Base-by-base conservation (phyloP, 768 basidiomycete genomes). In the Calocybe cyanea region DNA sequence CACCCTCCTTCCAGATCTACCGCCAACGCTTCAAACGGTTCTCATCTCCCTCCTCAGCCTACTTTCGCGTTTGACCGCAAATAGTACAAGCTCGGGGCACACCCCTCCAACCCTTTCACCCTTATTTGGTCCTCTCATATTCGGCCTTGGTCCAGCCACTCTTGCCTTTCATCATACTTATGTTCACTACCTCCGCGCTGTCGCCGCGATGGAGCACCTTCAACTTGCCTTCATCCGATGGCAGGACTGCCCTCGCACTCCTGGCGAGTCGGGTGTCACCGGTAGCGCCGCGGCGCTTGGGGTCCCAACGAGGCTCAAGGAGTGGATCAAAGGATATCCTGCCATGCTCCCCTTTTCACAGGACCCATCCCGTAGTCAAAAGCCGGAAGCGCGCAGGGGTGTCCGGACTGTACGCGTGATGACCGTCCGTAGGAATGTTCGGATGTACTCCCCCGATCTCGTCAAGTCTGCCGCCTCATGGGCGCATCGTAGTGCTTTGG, bases 301-400 rank as follows among this genome's bases (percentile, higher is more conserved):
- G 2, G 79, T 92, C 7, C 95, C 94, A 2, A 78, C 81, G 11
- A 81, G 89, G n/a, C 81, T 96, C 50, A 86, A 87, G 57, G 84
- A 89, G 54, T 94, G 92, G 90, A 87, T 95, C 51, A 78, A 86
- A 49, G 88, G 88, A 2, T 96, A 97, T 58, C 92, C 92, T 0
- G 63, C 81, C 7, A 90, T 84, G 77, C 69, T 95, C 3, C 79
- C 88, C 1, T 68, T 72, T 38, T 72, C 87, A 25, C 76, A 72
- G 24, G 62, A 77, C 14, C 36, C 47, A 1, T 2, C 44, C 14
- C 40, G 66, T 66, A 43, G 17, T n/a, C 28, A 69, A 3, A 77
- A 73, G 13, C 78, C 80, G 0, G 78, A 83, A 48, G 78, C 89
- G 0, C 76, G 93, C 19, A 77, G 80, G 17, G 92, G 91, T 0